Evolutionary conservation across 495 filamentous ascomycete genomes (phyloP).

Genomic region (Penicillium roqueforti): DNA sequence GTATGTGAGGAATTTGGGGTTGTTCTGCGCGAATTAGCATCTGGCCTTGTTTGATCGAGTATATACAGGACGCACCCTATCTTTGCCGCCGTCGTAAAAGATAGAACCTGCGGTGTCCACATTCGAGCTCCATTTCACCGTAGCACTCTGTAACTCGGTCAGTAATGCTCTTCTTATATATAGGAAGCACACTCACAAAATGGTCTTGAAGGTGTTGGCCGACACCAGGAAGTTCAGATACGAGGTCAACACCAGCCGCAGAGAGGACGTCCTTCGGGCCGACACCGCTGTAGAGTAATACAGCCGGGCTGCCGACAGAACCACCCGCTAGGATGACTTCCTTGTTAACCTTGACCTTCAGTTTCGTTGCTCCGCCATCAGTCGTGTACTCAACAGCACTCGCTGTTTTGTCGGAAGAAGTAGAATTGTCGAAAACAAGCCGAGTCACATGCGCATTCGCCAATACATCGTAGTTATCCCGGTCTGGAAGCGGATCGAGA

Average conservation of each 20-base stretch:
- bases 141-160: constrained; percentile 25
- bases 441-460: constrained; percentile 44
- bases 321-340: constrained; percentile 57
- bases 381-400: constrained; percentile 31
- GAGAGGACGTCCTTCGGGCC: constrained; percentile 38
- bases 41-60: neutral
- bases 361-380: constrained; percentile 24
- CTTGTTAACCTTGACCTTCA: constrained; percentile 35
- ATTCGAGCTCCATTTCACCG: constrained; percentile 25
- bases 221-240: constrained; percentile 47
- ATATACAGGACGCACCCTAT: constrained; percentile 17
- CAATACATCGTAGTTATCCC: constrained; percentile 41
- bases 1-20: constrained; percentile 28
- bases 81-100: constrained; percentile 26
- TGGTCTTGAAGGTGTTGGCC: constrained; percentile 51
- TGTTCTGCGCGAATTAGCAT: constrained; percentile 19
- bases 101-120: constrained; percentile 27
- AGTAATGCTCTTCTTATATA: neutral
- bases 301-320: constrained; percentile 52
- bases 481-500: constrained; percentile 37
- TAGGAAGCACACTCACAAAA: constrained; percentile 19
- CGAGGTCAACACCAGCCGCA: constrained; percentile 32
- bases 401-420: constrained; percentile 22
- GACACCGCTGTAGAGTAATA: constrained; percentile 48
- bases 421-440: constrained; percentile 33